Evolutionary conservation across 345 rosid genomes (phyloP).

Genomic region (Linum trigynum): DNA sequence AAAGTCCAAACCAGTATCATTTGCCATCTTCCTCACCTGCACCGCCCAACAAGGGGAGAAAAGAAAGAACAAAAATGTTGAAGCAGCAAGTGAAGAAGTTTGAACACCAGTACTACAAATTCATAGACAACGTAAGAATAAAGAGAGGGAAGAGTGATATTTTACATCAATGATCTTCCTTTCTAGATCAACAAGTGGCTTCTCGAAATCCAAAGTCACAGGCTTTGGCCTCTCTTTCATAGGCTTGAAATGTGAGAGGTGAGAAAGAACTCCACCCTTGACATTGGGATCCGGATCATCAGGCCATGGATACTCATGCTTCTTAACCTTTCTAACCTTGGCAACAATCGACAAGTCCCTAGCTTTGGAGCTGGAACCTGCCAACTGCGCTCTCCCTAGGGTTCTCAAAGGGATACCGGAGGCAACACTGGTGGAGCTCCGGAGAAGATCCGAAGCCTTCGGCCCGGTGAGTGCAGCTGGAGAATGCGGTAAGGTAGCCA

Average conservation of each 20-base stretch:
- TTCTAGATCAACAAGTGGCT: slow-evolving; percentile 65
- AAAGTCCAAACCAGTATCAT: slow-evolving; percentile 83
- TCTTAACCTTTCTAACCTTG: slow-evolving; percentile 54
- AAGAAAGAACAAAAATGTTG: not conserved
- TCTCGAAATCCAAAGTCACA: slow-evolving; percentile 82
- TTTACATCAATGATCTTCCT: slow-evolving; percentile 80
- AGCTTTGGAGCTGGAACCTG: slow-evolving; percentile 18
- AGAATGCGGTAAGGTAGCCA: slow-evolving; percentile 59
- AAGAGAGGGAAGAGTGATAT: not conserved
- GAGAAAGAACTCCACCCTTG: slow-evolving; percentile 71
- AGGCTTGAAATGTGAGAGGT: slow-evolving; percentile 81
- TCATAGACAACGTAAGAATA: not conserved
- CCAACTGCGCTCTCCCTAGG: slow-evolving; percentile 33
- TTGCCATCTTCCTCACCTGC: slow-evolving; percentile 93
- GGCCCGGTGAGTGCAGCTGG: slow-evolving; percentile 29
- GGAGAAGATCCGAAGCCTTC: slow-evolving; percentile 62
- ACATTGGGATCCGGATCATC: slow-evolving; percentile 85
- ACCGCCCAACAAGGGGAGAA: slow-evolving; percentile 12
- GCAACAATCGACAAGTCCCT: slow-evolving; percentile 35
- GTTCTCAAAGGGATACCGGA: slow-evolving; percentile 49
- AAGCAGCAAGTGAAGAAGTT: not conserved
- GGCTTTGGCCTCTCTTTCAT: slow-evolving; percentile 60
- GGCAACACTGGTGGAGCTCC: slow-evolving; percentile 49
- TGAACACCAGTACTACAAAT: not conserved
- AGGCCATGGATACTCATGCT: slow-evolving; percentile 81